Percentiles rank a stretch among this genome's conserved stretches.
Evolutionary conservation across 306 rosid species (phyloP).

Genomic region (Coriaria nepalensis): DNA sequence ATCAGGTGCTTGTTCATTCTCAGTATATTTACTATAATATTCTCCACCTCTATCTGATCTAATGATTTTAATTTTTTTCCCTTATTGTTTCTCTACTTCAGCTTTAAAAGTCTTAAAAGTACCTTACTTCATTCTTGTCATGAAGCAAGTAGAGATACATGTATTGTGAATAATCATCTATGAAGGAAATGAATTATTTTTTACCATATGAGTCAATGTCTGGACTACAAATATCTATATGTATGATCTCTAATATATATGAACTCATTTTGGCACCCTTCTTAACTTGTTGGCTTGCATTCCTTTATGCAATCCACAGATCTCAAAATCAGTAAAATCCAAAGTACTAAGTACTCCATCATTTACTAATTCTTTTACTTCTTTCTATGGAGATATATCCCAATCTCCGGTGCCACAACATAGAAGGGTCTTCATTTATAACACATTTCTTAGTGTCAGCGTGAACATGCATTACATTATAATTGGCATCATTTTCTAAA

Average conservation of each 20-base stretch:
- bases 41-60: background rate
- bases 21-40: background rate
- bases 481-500: background rate
- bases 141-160: background rate
- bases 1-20: background rate
- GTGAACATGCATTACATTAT: background rate
- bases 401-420: conserved; percentile 2
- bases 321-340: background rate
- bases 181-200: background rate
- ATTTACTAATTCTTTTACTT: background rate
- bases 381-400: background rate
- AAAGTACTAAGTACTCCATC: too few species aligned
- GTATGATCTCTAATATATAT: background rate
- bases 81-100: background rate
- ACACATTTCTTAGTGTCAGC: background rate
- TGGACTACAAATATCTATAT: too few species aligned
- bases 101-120: background rate
- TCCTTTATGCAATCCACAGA: conserved; percentile 6
- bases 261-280: conserved; percentile 2
- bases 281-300: background rate
- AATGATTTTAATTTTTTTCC: background rate
- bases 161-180: background rate
- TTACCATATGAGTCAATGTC: too few species aligned
- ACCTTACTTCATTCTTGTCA: background rate
- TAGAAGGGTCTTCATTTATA: background rate